Percentiles rank a stretch among this genome's conserved stretches.
Conservation (phyloP, 371 early-diverging fungal genomes). For the Haplosporangium sp. region DNA sequence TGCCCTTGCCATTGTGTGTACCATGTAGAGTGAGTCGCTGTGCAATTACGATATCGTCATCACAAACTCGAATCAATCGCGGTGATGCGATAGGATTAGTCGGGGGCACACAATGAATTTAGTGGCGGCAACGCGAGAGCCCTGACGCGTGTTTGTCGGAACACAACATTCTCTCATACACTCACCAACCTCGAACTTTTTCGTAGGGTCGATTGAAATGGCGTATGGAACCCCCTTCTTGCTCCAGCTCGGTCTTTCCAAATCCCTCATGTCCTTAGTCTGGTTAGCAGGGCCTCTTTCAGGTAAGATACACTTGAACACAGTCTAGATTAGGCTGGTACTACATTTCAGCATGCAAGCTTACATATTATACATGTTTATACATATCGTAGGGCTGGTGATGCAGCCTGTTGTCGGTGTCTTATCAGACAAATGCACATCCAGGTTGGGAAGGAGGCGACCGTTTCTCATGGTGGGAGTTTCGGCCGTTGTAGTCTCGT, state of each 20-base stretch:
- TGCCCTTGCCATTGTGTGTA: too few species aligned
- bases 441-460: slow-evolving; percentile 76
- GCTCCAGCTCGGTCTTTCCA: slow-evolving; percentile 84
- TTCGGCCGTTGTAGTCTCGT: slow-evolving; percentile 67
- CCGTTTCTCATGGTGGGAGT: slow-evolving; percentile 82
- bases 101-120: too few species aligned
- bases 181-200: too few species aligned
- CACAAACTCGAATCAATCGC: too few species aligned
- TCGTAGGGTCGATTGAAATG: slow-evolving; percentile 53
- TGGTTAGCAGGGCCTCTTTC: slow-evolving; percentile 98
- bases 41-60: too few species aligned
- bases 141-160: too few species aligned
- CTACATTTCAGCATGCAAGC: not conserved
- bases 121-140: too few species aligned
- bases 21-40: not conserved
- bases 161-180: too few species aligned
- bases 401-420: slow-evolving; percentile 89
- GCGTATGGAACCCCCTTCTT: slow-evolving; percentile 89
- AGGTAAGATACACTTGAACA: slow-evolving; percentile 58
- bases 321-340: not conserved
- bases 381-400: slow-evolving; percentile 66
- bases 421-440: slow-evolving; percentile 78
- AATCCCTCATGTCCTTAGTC: slow-evolving; percentile 88
- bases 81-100: too few species aligned
- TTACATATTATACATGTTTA: not conserved